Evolutionary conservation across 495 filamentous ascomycete genomes (phyloP).

Genomic region (Pyronema omphalodes): DNA sequence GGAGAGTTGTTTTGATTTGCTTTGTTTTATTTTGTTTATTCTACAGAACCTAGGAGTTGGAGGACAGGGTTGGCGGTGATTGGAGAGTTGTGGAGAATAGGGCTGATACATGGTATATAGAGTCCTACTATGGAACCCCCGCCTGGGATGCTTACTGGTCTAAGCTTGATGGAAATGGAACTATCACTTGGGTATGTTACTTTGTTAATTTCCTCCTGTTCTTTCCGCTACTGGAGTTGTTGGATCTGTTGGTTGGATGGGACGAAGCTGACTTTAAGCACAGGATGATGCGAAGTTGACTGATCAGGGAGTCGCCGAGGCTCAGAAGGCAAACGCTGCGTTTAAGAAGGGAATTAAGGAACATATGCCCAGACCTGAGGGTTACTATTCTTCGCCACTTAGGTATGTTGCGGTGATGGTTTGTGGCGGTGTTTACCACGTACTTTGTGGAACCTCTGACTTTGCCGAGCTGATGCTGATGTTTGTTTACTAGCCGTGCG

Average conservation of each 20-base stretch:
- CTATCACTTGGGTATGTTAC: slow-evolving; percentile 37
- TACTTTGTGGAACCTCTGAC: neutral
- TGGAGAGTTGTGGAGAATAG: too few relatives aligned
- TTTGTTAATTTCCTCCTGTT: neutral
- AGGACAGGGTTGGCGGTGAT: too few relatives aligned
- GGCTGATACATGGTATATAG: slow-evolving; percentile 3
- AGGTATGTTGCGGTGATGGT: slow-evolving; percentile 11
- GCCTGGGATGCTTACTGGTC: slow-evolving; percentile 52
- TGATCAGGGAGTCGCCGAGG: slow-evolving; percentile 39
- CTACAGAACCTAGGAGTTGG: too few relatives aligned
- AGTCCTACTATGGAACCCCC: slow-evolving; percentile 3
- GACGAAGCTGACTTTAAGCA: neutral
- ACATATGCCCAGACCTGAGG: slow-evolving; percentile 43
- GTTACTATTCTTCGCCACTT: slow-evolving; percentile 52
- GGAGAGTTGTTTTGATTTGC: slow-evolving; percentile 52
- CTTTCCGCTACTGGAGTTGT: neutral
- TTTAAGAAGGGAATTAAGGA: slow-evolving; percentile 40
- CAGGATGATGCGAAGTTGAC: slow-evolving; percentile 48
- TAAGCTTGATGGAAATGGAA: slow-evolving; percentile 46
- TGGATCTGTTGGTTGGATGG: neutral
- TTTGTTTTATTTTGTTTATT: slow-evolving; percentile 16
- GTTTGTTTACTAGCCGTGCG: slow-evolving; percentile 14
- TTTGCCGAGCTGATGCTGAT: neutral
- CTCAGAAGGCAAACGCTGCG: slow-evolving; percentile 40
- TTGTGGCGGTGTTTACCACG: too few relatives aligned